Evolutionary conservation across 495 filamentous ascomycete species (phyloP).

Genomic region (Apiosordaria backusii): DNA sequence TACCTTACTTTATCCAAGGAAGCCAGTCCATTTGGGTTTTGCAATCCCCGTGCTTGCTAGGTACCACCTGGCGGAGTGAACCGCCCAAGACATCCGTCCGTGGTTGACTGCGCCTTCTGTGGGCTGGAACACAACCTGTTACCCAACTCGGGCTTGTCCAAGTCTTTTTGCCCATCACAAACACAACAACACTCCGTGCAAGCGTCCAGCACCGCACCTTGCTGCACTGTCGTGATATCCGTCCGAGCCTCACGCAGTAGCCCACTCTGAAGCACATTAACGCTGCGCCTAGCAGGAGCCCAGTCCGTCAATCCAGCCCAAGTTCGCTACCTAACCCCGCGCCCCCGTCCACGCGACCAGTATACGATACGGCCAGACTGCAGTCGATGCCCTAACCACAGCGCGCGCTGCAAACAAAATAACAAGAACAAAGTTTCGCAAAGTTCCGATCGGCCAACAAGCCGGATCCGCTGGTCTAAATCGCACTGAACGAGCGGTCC

Average conservation of each 20-base stretch:
- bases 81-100: not conserved
- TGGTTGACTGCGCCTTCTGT: not conserved
- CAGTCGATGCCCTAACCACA: not conserved
- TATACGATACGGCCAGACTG: not conserved
- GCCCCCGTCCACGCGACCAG: constrained; percentile 22
- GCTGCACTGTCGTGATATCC: not conserved
- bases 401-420: constrained; percentile 8
- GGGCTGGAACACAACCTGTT: not conserved
- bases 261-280: constrained; percentile 17
- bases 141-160: not conserved
- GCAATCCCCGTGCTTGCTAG: not conserved
- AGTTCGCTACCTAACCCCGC: constrained; percentile 20
- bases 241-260: not conserved
- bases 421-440: constrained; percentile 3
- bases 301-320: constrained; percentile 14
- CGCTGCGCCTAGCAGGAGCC: constrained; percentile 5
- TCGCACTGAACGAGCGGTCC: not conserved
- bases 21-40: not conserved
- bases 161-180: not conserved
- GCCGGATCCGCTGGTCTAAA: not conserved
- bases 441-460: not conserved
- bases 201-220: not conserved
- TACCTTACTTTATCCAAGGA: not conserved
- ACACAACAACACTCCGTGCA: not conserved
- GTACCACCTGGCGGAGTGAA: not conserved